phyloP scores from a whole-genome alignment of 768 basidiomycete genomes.

The Pleurotus sapidus region DNA sequence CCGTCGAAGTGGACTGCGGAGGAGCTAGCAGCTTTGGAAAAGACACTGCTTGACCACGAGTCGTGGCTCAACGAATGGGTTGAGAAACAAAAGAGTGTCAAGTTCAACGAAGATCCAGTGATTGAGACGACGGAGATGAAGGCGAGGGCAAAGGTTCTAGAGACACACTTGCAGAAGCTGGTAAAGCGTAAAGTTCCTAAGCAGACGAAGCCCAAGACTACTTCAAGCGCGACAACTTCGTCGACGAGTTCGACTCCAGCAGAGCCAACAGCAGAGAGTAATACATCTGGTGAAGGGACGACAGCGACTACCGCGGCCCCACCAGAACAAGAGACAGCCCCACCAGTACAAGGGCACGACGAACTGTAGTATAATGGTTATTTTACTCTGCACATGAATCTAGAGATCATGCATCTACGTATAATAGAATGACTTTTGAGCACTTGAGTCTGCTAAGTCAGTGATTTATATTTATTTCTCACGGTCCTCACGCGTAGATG shows the following conservation, averaged over 20 bases:
- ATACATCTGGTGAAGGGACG: constrained; percentile 11
- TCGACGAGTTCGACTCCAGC: constrained; percentile 17
- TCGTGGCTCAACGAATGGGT: constrained; percentile 80
- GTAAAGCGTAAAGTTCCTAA: constrained; percentile 70
- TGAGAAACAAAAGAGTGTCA: constrained; percentile 75
- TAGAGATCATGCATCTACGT: background rate
- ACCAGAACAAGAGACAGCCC: constrained; percentile 2
- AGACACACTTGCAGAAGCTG: constrained; percentile 68
- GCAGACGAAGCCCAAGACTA: constrained; percentile 47
- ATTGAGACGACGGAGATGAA: constrained; percentile 85
- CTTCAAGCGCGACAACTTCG: constrained; percentile 18
- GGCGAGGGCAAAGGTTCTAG: constrained; percentile 75
- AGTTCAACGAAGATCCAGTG: constrained; percentile 80
- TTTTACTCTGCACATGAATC: background rate
- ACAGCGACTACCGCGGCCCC: constrained; percentile 1
- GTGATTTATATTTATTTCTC: background rate
- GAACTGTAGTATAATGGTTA: constrained; percentile 11
- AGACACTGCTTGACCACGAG: constrained; percentile 75
- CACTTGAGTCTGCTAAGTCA: background rate
- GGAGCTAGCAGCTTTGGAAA: constrained; percentile 83
- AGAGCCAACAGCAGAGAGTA: constrained; percentile 9
- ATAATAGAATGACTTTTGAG: background rate
- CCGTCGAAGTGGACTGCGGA: constrained; percentile 81
- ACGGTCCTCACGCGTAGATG: background rate
- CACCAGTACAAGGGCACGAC: constrained; percentile 6